These are phyloP conservation scores for Tricholoma saponaceum DNA, from an alignment of 768 basidiomycete species.

Conservation along the genomic window DNA sequence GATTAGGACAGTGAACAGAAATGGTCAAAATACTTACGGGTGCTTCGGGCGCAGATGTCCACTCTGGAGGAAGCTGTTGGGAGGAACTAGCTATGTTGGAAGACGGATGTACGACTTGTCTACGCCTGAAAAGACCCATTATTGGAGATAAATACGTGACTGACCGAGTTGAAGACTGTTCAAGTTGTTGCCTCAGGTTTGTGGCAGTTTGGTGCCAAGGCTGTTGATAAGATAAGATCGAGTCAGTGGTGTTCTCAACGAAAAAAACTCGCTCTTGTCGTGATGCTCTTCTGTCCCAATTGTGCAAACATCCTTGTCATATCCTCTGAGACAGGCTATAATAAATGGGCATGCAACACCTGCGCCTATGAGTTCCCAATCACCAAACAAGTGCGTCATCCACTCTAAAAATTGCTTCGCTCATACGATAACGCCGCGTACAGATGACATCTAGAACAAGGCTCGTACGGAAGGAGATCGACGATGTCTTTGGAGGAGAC, in stretches of 20 bases:
- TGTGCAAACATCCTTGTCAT: conserved; percentile 87
- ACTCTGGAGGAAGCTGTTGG: conserved; percentile 42
- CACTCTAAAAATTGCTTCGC: neutral
- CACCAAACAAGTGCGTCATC: conserved; percentile 60
- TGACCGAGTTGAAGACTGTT: neutral
- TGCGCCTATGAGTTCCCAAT: conserved; percentile 97
- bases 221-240: conserved; percentile 15
- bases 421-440: neutral
- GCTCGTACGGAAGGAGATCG: conserved; percentile 85
- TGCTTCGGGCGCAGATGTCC: conserved; percentile 56
- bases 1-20: neutral
- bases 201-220: neutral
- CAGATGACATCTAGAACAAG: conserved; percentile 91
- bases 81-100: neutral
- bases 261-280: neutral
- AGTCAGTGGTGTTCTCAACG: neutral
- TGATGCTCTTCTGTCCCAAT: conserved; percentile 94
- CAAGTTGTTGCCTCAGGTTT: neutral
- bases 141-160: neutral
- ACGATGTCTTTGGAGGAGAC: conserved; percentile 94
- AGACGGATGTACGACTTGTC: neutral
- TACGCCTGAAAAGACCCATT: conserved; percentile 11
- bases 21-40: conserved; percentile 28
- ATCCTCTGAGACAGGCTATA: conserved; percentile 71
- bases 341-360: conserved; percentile 91